phyloP scores from a whole-genome alignment of 73 alveolate genomes.

The Blepharisma stoltei region DNA sequence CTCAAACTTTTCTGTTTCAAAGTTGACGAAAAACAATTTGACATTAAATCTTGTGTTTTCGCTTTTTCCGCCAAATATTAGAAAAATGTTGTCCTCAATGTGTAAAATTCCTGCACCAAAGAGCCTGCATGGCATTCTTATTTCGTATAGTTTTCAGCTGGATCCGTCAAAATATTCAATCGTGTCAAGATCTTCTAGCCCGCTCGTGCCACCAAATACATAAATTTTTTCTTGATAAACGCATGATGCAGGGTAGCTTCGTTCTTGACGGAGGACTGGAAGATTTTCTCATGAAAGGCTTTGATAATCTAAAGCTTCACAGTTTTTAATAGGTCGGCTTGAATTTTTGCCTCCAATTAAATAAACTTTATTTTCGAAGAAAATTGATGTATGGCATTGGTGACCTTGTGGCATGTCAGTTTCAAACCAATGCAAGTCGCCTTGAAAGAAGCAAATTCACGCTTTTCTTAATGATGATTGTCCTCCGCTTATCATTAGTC shows the following conservation, averaged over 20 bases:
- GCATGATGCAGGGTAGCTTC: conserved; percentile 2
- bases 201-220: conserved; percentile 8
- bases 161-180: background rate
- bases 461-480: background rate
- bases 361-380: background rate
- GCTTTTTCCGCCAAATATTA: background rate
- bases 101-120: background rate
- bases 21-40: background rate
- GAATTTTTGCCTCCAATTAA: background rate
- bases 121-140: background rate
- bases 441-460: background rate
- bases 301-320: background rate
- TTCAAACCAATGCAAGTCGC: background rate
- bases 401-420: background rate
- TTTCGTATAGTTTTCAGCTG: background rate
- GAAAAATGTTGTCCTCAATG: background rate
- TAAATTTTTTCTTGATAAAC: background rate
- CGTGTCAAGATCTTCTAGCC: background rate
- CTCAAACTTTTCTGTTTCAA: background rate
- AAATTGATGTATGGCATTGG: background rate
- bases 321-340: background rate
- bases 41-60: background rate
- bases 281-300: background rate
- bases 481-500: background rate
- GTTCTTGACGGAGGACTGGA: background rate